A percentile compares a stretch with the other conserved stretches of the same genome.
Evolutionary conservation across 345 rosid species (phyloP).

Genomic region (Bruguiera gymnorhiza): DNA sequence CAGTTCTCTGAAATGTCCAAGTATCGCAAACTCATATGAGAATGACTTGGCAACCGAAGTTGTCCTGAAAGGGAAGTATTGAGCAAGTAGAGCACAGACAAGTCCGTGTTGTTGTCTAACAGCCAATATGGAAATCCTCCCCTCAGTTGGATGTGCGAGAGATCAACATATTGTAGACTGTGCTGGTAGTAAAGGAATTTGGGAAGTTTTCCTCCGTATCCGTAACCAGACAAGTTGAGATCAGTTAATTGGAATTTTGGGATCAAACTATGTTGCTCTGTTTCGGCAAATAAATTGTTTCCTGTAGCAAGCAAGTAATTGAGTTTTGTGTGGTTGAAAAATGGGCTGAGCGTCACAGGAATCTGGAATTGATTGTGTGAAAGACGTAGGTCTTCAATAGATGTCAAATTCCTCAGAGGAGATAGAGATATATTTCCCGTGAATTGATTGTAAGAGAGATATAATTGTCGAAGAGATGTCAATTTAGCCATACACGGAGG

Average conservation of each 20-base stretch:
- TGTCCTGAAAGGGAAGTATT: slow-evolving; percentile 7
- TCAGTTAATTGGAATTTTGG: slow-evolving; percentile 3
- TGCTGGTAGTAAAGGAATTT: slow-evolving; percentile 14
- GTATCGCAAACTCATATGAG: neutral
- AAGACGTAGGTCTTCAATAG: neutral
- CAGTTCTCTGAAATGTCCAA: slow-evolving; percentile 13
- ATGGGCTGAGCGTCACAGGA: neutral
- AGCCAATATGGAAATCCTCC: slow-evolving; percentile 29
- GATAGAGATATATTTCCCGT: too few species aligned
- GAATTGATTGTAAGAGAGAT: neutral
- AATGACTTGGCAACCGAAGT: neutral
- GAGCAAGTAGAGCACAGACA: neutral
- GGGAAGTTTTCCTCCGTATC: slow-evolving; percentile 5
- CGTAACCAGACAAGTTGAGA: neutral
- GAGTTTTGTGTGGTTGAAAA: neutral
- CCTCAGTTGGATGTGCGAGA: neutral
- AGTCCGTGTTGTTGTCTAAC: slow-evolving; percentile 24
- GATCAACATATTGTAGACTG: slow-evolving; percentile 2
- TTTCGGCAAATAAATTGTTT: neutral
- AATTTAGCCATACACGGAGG: neutral
- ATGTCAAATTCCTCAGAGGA: neutral
- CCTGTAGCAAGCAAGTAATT: neutral
- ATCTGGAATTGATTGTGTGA: neutral
- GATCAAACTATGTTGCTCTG: neutral
- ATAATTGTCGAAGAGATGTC: fast-evolving